Base-by-base conservation (phyloP, 2,329 filamentous ascomycete genomes). In the Phialophora tarda region DNA sequence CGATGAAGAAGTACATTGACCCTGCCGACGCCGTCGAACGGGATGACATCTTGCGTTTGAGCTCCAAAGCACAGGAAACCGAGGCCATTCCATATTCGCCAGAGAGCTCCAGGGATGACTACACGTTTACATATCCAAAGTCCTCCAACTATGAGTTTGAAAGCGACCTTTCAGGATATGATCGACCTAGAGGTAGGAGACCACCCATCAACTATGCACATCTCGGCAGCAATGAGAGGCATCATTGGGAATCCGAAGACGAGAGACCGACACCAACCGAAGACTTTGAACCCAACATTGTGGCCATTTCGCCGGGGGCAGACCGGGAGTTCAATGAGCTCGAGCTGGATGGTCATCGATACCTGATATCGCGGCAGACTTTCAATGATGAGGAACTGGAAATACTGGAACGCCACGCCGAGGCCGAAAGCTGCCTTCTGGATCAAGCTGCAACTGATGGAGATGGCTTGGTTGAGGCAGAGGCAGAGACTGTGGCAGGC, bases 91-190 rank as follows among this genome's bases (percentile, higher is more conserved):
- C 65, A 24, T 71, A 73, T 50, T 73, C 71, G 6, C 71, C 71
- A 57, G 65, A 70, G 63, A 73, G 71, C 44, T 73, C 71, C 26
- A 65, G 65, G 48, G 67, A 73, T 55, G 71, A 73, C 44, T 69
- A 68, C 58, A 71, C 72, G 4, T 72, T 73, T 59, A 73, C 71
- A 4, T 71, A 72, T 62, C 71, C 71, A 14, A 69, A 61, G 53
- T 74, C 71, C 6, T 72, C 71, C 11, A 71, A 70, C 41, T 73
- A 72, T 44, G 69, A 72, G 34, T 53, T 68, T 34, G 71, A 72
- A 24, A 74, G 71, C 62, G 62, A 65, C 26, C 65, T 51, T 28
- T 73, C 72, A 5, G 67, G 55, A 48, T 69, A 69, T 38, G 71
- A 72, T 17, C 55, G 67, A 23, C 68, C 66, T 21, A 66, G 71